Evolutionary conservation across 352 stramenopile genomes (phyloP), one percentile per base, ranked within the genome.

Genomic region (Phytopythium litorale): DNA sequence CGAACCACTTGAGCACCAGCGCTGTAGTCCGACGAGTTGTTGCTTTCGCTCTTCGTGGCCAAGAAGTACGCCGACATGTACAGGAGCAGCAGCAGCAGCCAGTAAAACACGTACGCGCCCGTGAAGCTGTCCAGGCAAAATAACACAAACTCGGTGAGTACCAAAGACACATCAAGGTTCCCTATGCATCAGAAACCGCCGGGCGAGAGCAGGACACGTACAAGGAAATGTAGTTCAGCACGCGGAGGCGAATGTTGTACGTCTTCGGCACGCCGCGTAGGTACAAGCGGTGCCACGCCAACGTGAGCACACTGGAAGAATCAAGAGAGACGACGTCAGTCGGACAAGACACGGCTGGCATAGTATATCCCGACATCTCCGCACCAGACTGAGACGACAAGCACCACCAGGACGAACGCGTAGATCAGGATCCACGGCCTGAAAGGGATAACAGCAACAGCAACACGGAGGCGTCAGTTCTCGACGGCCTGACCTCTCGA

Each of bases 51-150:
- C 58, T 87, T 83, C 4, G 81, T 92, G 28, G 83, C 75, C 65
- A 96, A 72, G 64, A 96, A 96, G 66, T 94, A 96, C n/a, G 87
- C 86, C 63, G 78, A 94, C 87, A 96, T 96, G 81, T 94, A 96
- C 62, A 96, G 65, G 23, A 96, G 67, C 19, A 96, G 65, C 54
- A 96, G 58, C 7, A 96, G 76, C 38, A 96, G 72, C 87, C 87
- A 96, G 69, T 96, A 96, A 65, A 96, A 96, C 15, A 96, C 87
- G 59, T 93, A 92, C 28, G 87, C 87, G 32, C 87, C 87, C 0
- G 80, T 93, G 59, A 96, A 96, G 60, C 82, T 92, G 52, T 19
- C 62, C 7, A 62, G 9, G 50, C 13, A 66, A 5, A 7, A 60
- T 18, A 50, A 15, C 57, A 16, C 23, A 42, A 25, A 55, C 8